A percentile compares a stretch with the other conserved stretches of the same genome.
Conservation (phyloP, 2,329 filamentous ascomycete genomes). For the Ophiostoma sp. region DNA sequence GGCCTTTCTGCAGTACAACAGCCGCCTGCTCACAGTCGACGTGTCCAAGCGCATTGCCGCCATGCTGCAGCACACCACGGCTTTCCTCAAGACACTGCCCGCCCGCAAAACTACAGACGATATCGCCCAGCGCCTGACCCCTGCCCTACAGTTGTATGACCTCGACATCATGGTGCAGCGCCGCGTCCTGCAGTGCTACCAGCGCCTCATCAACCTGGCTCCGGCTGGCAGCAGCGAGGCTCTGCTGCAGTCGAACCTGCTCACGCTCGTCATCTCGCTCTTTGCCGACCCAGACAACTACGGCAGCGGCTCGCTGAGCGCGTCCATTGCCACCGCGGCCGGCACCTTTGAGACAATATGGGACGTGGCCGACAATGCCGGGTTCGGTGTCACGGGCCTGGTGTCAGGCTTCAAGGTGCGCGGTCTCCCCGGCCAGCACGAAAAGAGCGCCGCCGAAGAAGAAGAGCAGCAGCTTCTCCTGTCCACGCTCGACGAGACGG, state of each 20-base stretch:
- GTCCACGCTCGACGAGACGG: conserved; percentile 43
- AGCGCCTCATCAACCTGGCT: conserved; percentile 82
- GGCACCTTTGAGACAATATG: conserved; percentile 89
- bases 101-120: conserved; percentile 82
- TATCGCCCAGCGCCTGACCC: conserved; percentile 73
- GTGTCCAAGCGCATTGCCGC: conserved; percentile 86
- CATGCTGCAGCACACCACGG: conserved; percentile 92
- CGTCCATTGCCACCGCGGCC: conserved; percentile 84
- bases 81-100: conserved; percentile 81
- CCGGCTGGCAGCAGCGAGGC: conserved; percentile 80
- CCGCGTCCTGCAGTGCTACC: conserved; percentile 90
- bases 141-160: conserved; percentile 82
- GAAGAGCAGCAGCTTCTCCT: conserved; percentile 29
- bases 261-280: conserved; percentile 82
- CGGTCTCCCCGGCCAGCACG: conserved; percentile 64
- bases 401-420: conserved; percentile 70
- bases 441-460: conserved; percentile 39
- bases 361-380: conserved; percentile 91
- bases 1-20: conserved; percentile 90
- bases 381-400: conserved; percentile 86
- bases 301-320: conserved; percentile 60
- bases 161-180: conserved; percentile 89
- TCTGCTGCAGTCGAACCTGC: conserved; percentile 81
- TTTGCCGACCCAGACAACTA: conserved; percentile 93
- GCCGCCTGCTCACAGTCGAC: conserved; percentile 83